Evolutionary conservation across 805 yeast species (phyloP).

Genomic region (Spencermartinsiella europaea): DNA sequence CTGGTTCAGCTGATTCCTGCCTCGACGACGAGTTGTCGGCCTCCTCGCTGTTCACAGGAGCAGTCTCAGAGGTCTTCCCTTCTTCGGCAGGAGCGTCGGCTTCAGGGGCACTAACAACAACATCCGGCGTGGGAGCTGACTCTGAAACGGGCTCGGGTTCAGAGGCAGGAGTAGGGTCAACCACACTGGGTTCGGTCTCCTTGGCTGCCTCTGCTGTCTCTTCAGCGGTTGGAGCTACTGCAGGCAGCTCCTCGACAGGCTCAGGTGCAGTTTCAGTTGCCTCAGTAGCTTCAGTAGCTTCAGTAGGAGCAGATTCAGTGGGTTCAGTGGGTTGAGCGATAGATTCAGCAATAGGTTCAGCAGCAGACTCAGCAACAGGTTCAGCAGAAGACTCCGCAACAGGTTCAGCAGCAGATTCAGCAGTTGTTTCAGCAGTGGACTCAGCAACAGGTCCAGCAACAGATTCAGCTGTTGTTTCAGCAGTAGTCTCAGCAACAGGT

Average conservation of each 20-base stretch:
- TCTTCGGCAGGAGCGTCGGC: slow-evolving; percentile 1
- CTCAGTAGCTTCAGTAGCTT: background rate
- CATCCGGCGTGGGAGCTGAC: background rate
- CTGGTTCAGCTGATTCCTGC: slow-evolving; percentile 11
- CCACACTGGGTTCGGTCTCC: background rate
- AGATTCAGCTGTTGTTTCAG: background rate
- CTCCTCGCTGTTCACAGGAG: no score
- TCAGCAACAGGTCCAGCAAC: slow-evolving; percentile 3
- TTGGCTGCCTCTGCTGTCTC: background rate
- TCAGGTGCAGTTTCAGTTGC: slow-evolving; percentile 1
- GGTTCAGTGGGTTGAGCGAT: slow-evolving; percentile 1
- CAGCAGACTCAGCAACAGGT: slow-evolving; percentile 4
- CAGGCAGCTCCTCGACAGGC: no score
- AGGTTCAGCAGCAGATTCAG: background rate
- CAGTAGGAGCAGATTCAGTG: slow-evolving; percentile 1
- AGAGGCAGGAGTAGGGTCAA: background rate
- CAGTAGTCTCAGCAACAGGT: background rate
- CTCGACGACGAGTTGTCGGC: background rate
- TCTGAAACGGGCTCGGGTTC: background rate
- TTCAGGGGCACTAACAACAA: slow-evolving; percentile 1
- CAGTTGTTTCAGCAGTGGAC: slow-evolving; percentile 2
- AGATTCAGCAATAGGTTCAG: slow-evolving; percentile 1
- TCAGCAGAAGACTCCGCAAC: background rate
- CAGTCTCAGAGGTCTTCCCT: background rate
- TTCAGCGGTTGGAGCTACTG: background rate